Percentiles rank a stretch among this genome's conserved stretches.
Conservation (phyloP, 257 asterid species). For the Fraxinus pennsylvanica region DNA sequence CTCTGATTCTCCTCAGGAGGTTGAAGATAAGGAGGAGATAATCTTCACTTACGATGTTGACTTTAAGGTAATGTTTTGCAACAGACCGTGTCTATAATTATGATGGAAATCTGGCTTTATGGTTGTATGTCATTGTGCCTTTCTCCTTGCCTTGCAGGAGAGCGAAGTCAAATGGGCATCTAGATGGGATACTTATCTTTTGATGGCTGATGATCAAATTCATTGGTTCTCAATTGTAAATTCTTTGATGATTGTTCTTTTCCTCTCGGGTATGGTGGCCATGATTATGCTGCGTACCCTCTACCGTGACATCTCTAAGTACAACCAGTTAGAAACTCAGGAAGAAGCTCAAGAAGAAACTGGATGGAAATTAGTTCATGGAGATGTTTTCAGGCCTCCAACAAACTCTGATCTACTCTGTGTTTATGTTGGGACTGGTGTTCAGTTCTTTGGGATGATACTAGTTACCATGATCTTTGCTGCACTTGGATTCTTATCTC, state of each 20-base stretch:
- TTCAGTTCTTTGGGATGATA: constrained; percentile 61
- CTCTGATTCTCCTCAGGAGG: constrained; percentile 69
- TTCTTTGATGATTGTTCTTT: constrained; percentile 31
- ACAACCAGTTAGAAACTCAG: constrained; percentile 44
- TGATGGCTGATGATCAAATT: constrained; percentile 25
- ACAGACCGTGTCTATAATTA: not conserved
- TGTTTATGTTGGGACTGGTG: constrained; percentile 84
- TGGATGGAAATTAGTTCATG: constrained; percentile 95
- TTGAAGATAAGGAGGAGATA: constrained; percentile 27
- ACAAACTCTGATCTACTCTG: constrained; percentile 76
- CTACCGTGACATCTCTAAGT: constrained; percentile 27
- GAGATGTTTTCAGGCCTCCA: constrained; percentile 90
- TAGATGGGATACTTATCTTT: constrained; percentile 29
- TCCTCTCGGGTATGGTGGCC: constrained; percentile 30
- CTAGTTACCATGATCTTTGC: constrained; percentile 26
- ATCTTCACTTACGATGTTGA: constrained; percentile 2
- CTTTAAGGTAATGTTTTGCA: not conserved
- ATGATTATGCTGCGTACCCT: constrained; percentile 28
- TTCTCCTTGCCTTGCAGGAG: constrained; percentile 12
- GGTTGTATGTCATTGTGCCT: not conserved
- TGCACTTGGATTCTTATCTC: constrained; percentile 30
- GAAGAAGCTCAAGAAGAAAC: constrained; percentile 97
- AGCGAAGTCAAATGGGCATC: constrained; percentile 29
- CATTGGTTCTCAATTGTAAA: constrained; percentile 32
- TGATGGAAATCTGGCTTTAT: constrained; percentile 14